Conservation (phyloP, 805 yeast species). For the Lipomyces oligophaga region DNA sequence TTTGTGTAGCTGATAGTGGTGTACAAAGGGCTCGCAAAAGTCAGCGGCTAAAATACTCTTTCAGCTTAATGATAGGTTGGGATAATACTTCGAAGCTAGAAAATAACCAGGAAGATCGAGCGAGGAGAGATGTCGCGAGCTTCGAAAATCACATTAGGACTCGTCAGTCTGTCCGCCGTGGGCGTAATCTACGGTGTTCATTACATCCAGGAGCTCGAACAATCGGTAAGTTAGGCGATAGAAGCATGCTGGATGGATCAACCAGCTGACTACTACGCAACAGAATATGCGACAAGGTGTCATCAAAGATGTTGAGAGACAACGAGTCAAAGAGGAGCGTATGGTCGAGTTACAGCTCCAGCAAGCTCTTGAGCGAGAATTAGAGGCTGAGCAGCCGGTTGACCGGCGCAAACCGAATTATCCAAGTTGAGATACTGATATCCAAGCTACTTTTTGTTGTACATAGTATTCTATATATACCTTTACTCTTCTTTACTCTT, state of each 20-base stretch:
- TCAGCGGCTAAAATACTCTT: no score
- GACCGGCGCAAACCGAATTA: no score
- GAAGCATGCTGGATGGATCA: not conserved
- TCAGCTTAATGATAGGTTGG: no score
- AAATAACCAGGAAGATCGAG: no score
- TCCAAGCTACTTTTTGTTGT: no score
- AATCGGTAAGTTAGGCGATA: slow-evolving; percentile 19
- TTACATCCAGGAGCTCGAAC: slow-evolving; percentile 27
- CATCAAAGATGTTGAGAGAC: slow-evolving; percentile 28
- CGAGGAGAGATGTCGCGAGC: slow-evolving; percentile 32
- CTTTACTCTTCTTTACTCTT: no score
- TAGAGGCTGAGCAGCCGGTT: slow-evolving; percentile 28
- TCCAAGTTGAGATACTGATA: no score
- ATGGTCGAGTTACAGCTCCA: slow-evolving; percentile 26
- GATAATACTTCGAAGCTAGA: no score
- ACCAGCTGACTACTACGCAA: not conserved
- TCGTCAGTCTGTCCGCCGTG: slow-evolving; percentile 12
- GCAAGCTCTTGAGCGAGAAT: slow-evolving; percentile 27
- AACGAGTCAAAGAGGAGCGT: slow-evolving; percentile 28
- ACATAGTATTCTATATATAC: no score
- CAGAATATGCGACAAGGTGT: slow-evolving; percentile 31
- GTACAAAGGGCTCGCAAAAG: no score
- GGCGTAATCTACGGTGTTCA: slow-evolving; percentile 29
- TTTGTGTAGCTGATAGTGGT: no score
- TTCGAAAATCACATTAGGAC: slow-evolving; percentile 24